phyloP scores from a whole-genome alignment of 2,329 filamentous ascomycete species.

The Fusarium drepaniforme region DNA sequence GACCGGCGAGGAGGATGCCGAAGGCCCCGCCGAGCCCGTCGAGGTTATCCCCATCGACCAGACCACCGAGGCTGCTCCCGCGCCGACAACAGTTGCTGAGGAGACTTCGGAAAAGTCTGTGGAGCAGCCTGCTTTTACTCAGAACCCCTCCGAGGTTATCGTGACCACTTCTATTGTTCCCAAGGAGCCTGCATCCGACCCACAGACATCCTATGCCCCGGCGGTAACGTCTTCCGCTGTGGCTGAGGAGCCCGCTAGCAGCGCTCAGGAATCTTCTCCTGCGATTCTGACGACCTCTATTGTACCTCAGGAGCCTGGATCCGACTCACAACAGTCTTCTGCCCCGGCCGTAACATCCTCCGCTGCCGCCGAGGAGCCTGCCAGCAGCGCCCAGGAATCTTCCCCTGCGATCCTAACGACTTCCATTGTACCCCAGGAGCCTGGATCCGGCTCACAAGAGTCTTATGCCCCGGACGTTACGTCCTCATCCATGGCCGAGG shows the following conservation, averaged over 20 bases:
- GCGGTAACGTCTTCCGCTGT: background rate
- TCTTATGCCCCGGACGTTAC: background rate
- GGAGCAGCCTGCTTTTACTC: conserved; percentile 26
- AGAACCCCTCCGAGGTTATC: conserved; percentile 27
- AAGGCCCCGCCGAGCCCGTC: conserved; percentile 22
- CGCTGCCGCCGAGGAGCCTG: background rate
- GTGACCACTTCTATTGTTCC: conserved; percentile 39
- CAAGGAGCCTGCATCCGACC: conserved; percentile 23
- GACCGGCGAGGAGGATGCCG: conserved; percentile 15
- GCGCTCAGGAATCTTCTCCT: background rate
- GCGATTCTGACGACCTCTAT: background rate
- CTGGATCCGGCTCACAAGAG: background rate
- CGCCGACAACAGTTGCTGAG: conserved; percentile 16
- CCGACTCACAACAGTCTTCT: background rate
- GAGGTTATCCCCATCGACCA: conserved; percentile 35
- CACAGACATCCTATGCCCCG: background rate
- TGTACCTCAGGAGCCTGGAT: background rate
- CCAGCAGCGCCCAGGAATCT: background rate
- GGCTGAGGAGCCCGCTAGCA: background rate
- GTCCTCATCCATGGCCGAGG: background rate
- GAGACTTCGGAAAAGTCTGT: conserved; percentile 23
- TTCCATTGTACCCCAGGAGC: background rate
- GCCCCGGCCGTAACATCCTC: background rate
- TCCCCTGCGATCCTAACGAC: background rate
- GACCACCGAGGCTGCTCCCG: conserved; percentile 1